Conservation (phyloP, 2,329 filamentous ascomycete species). For the Orbilia blumenaviensis region DNA sequence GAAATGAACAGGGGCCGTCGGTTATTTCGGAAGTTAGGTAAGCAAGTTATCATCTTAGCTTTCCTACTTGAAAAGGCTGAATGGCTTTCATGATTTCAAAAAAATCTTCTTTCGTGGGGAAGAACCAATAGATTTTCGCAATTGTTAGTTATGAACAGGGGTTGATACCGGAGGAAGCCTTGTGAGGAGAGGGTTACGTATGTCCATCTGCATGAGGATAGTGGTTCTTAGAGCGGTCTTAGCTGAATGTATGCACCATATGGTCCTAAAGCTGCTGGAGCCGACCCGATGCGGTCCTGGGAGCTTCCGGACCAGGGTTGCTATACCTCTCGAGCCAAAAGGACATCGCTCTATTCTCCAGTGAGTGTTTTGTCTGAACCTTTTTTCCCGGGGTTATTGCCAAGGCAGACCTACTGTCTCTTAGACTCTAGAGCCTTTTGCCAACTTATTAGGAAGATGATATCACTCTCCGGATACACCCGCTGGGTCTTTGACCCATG, state of each 20-base stretch:
- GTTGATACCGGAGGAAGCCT: neutral
- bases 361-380: neutral
- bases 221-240: neutral
- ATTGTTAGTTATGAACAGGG: neutral
- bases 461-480: neutral
- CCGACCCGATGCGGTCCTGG: neutral
- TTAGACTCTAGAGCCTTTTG: neutral
- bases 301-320: too few relatives aligned
- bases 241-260: neutral
- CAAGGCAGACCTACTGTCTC: neutral
- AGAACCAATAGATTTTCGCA: neutral
- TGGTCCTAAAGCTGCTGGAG: neutral
- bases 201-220: neutral
- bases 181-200: conserved; percentile 22
- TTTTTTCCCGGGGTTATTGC: neutral
- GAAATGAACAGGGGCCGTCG: neutral
- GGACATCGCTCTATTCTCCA: neutral
- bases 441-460: neutral
- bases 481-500: neutral
- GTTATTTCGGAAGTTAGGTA: conserved; percentile 25
- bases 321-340: too few relatives aligned
- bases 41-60: neutral
- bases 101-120: neutral
- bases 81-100: neutral
- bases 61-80: neutral